phyloP scores from a whole-genome alignment of 2,329 filamentous ascomycete genomes.

The Scedosporium minutisporum region DNA sequence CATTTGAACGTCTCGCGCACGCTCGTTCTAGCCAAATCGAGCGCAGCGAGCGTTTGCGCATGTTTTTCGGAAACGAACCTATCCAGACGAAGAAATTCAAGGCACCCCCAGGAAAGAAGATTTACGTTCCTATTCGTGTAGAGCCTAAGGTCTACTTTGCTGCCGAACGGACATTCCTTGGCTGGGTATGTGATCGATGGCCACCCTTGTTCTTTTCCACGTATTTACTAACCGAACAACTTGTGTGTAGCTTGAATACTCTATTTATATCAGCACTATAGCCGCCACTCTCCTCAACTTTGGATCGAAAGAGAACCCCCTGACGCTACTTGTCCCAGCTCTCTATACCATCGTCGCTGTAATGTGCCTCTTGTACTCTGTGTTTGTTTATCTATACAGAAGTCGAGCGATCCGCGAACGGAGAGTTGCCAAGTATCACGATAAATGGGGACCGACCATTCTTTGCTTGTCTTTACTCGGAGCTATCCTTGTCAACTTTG shows the following conservation, averaged over 20 bases:
- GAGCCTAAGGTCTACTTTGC: constrained; percentile 98
- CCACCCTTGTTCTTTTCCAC: neutral
- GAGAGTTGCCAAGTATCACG: constrained; percentile 83
- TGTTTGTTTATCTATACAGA: constrained; percentile 79
- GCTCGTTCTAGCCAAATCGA: constrained; percentile 48
- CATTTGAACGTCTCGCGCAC: constrained; percentile 35
- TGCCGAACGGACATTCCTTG: constrained; percentile 88
- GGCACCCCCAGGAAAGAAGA: constrained; percentile 76
- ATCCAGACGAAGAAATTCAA: constrained; percentile 53
- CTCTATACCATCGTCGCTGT: constrained; percentile 77
- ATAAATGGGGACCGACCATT: constrained; percentile 72
- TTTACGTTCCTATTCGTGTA: constrained; percentile 89
- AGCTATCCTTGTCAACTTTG: constrained; percentile 73
- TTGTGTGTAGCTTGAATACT: constrained; percentile 69
- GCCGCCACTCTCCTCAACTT: constrained; percentile 80
- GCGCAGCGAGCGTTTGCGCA: constrained; percentile 41
- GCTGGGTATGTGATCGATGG: constrained; percentile 57
- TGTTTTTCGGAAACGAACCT: constrained; percentile 45
- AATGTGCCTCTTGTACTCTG: constrained; percentile 69
- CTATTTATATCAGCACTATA: constrained; percentile 84
- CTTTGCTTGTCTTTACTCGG: constrained; percentile 65
- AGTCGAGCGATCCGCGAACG: constrained; percentile 76
- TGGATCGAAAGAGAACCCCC: constrained; percentile 43
- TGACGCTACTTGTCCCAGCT: constrained; percentile 61
- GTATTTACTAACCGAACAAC: too few relatives aligned